These are phyloP conservation scores for Parmelia sp. DNA, from an alignment of 495 filamentous ascomycete genomes.

Conservation along the genomic window DNA sequence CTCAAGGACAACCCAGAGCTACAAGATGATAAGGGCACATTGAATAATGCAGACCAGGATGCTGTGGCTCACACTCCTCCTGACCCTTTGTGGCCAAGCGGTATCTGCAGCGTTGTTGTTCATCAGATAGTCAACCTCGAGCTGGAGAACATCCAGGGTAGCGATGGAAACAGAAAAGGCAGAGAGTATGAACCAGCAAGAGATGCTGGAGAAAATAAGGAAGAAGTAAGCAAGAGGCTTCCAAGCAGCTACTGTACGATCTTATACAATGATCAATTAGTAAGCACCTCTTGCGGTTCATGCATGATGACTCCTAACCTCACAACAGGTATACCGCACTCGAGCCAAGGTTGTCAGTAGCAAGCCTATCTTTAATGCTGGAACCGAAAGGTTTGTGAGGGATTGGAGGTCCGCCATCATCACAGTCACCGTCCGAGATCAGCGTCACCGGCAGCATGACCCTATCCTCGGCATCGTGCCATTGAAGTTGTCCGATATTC, in stretches of 20 bases:
- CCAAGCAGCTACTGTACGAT: slow-evolving; percentile 92
- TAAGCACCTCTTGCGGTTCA: slow-evolving; percentile 24
- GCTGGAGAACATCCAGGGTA: slow-evolving; percentile 72
- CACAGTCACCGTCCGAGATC: slow-evolving; percentile 80
- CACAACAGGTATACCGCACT: slow-evolving; percentile 67
- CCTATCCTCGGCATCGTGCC: slow-evolving; percentile 89
- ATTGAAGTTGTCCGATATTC: slow-evolving; percentile 75
- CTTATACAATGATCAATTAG: slow-evolving; percentile 78
- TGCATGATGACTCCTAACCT: neutral
- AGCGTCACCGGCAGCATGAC: slow-evolving; percentile 84
- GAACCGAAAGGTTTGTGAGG: slow-evolving; percentile 88
- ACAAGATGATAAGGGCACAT: slow-evolving; percentile 81
- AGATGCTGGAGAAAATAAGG: slow-evolving; percentile 71
- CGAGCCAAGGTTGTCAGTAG: slow-evolving; percentile 84
- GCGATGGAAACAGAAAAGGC: slow-evolving; percentile 59
- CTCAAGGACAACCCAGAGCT: slow-evolving; percentile 68
- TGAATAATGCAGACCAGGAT: slow-evolving; percentile 70
- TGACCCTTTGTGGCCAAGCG: slow-evolving; percentile 88
- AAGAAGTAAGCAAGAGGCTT: slow-evolving; percentile 69
- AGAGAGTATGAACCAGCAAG: slow-evolving; percentile 87
- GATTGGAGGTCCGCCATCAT: slow-evolving; percentile 87
- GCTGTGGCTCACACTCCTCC: slow-evolving; percentile 84
- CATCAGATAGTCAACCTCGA: slow-evolving; percentile 96
- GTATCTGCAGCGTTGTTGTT: slow-evolving; percentile 73
- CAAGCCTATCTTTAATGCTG: slow-evolving; percentile 94